Percentiles rank a stretch among this genome's conserved stretches.
Conservation (phyloP, 2,329 filamentous ascomycete genomes). For the Colletotrichum neosansevieriae region DNA sequence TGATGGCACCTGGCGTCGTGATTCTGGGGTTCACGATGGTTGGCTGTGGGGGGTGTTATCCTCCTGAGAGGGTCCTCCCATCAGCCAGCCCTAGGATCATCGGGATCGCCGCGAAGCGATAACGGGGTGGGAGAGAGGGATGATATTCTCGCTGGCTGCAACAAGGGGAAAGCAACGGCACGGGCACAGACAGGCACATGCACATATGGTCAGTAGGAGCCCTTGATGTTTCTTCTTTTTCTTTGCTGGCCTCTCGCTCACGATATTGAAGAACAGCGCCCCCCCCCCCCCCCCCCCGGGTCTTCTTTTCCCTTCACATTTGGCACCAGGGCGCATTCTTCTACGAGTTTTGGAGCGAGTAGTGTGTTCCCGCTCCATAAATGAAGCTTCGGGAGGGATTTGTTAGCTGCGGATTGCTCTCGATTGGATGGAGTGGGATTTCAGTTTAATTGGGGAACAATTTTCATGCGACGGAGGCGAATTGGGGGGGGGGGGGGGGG, state of each 20-base stretch:
- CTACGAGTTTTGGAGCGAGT: not conserved
- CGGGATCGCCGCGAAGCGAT: conserved; percentile 7
- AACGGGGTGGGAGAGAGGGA: not conserved
- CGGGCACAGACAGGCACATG: no score
- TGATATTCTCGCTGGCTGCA: not conserved
- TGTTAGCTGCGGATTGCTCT: not conserved
- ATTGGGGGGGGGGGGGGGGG: no score
- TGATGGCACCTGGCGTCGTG: no score
- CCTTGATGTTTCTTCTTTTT: not conserved
- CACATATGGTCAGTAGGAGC: not conserved
- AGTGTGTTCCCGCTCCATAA: not conserved
- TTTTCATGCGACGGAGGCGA: conserved; percentile 3
- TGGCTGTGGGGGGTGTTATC: no score
- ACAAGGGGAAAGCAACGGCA: not conserved
- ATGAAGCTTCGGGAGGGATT: conserved; percentile 6
- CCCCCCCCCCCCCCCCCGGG: no score
- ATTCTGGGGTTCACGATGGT: no score
- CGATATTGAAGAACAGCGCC: no score
- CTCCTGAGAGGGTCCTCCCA: not conserved
- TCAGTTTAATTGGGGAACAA: conserved; percentile 11
- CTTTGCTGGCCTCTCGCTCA: no score
- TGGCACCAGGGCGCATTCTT: no score
- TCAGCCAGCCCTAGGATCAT: not conserved
- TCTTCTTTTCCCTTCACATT: no score
- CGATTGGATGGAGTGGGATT: not conserved